Evolutionary conservation across 768 basidiomycete species (phyloP).

Genomic region (Boletus subcaerulescens): DNA sequence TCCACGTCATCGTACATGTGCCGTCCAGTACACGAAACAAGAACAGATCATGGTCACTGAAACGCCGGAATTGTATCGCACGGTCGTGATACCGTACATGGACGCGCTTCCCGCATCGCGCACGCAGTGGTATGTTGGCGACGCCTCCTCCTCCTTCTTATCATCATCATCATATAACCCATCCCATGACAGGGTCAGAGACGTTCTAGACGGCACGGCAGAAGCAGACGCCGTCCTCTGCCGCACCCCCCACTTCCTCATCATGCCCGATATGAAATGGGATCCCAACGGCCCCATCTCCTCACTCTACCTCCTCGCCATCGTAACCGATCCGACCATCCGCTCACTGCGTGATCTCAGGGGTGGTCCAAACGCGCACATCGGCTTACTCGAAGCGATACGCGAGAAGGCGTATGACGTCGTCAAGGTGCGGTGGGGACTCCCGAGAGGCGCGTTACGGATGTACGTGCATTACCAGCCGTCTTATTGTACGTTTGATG

Average conservation of each 20-base stretch:
- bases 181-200: conserved; percentile 62
- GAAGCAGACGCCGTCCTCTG: conserved; percentile 74
- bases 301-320: conserved; percentile 82
- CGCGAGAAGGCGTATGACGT: conserved; percentile 49
- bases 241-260: conserved; percentile 61
- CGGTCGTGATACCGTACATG: conserved; percentile 77
- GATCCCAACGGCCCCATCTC: conserved; percentile 62
- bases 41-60: conserved; percentile 71
- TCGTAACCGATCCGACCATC: conserved; percentile 61
- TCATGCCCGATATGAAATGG: conserved; percentile 98
- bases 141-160: too few species aligned
- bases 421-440: conserved; percentile 62
- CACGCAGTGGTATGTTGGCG: conserved; percentile 65
- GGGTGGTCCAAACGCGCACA: conserved; percentile 45
- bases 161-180: background rate
- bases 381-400: conserved; percentile 67
- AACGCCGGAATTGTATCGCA: conserved; percentile 73
- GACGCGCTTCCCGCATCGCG: conserved; percentile 66
- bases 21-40: conserved; percentile 72
- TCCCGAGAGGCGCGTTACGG: conserved; percentile 59
- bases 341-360: conserved; percentile 73
- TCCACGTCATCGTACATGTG: too few species aligned
- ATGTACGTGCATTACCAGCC: conserved; percentile 96
- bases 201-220: conserved; percentile 73
- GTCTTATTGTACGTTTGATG: conserved; percentile 70